Evolutionary conservation across 2,329 filamentous ascomycete species (phyloP), one percentile per base, ranked within the genome.

Genomic region (Trichoderma atrobrunneum): DNA sequence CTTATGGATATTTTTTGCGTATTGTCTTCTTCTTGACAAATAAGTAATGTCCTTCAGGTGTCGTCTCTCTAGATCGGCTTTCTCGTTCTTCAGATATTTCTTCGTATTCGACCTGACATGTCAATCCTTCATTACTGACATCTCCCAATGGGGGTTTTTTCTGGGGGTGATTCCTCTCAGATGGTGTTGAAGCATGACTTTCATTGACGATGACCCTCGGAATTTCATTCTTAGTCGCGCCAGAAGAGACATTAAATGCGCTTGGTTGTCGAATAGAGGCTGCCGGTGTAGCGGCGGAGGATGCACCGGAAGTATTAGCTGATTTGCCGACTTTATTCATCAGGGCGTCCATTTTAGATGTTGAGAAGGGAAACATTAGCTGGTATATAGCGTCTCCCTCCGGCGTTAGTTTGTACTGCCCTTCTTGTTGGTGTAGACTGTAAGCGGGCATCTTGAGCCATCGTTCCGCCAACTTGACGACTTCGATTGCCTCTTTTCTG

Each of bases 311-410:
- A n/a, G 8, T 8, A 3, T 48, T 21, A 21, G 0, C 39, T 11
- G 39, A n/a, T 48, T 48, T 48, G 18, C 3, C 39, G 7, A 2
- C 1, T 4, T 48, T n/a, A 48, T 21, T 2, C 0, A 48, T 48
- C 8, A 48, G 18, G 0, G 3, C 39, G 1, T 3, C 1, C 39
- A 48, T 48, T 0, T 21, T n/a, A 3, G 16, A 1, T 48, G 3
- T 48, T 1, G 43, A 48, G 43, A 48, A 48, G 43, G 43, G 43
- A 11, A 48, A 21, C 43, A 48, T 48, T 48, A 48, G 16, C 18
- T 3, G 1, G 1, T 0, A n/a, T 48, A 2, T 2, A 48, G 18
- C 2, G 39, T 2, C 39, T 48, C 39, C 39, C 1, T 48, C 0
- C 0, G 43, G 18, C 21, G 43, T 48, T 48, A 48, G 43, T 21